Evolutionary conservation across 2,329 filamentous ascomycete species (phyloP).

Genomic region (Colletotrichum shisoi): DNA sequence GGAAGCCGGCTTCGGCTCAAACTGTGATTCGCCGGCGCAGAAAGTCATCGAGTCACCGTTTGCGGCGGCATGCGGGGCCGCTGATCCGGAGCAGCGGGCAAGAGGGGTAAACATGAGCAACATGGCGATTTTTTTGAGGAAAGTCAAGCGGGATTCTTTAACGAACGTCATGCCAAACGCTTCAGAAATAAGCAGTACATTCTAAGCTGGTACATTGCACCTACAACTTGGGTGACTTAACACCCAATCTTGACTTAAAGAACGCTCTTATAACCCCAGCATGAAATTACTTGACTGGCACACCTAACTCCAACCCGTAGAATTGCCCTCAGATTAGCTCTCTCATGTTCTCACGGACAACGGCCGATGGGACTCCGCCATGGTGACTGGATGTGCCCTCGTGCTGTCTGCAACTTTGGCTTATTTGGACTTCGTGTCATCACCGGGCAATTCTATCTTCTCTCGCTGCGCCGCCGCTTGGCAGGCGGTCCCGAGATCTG

Average conservation of each 20-base stretch:
- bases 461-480: slow-evolving; percentile 35
- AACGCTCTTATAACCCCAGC: not conserved
- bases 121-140: no score
- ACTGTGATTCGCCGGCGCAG: slow-evolving; percentile 32
- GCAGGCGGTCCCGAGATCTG: slow-evolving; percentile 30
- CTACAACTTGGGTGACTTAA: not conserved
- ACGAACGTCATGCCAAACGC: not conserved
- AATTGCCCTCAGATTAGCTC: slow-evolving; percentile 54
- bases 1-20: slow-evolving; percentile 5
- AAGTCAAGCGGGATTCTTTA: not conserved
- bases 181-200: not conserved
- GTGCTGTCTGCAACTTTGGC: slow-evolving; percentile 54
- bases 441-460: slow-evolving; percentile 45
- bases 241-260: not conserved
- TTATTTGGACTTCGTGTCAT: slow-evolving; percentile 51
- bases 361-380: slow-evolving; percentile 39
- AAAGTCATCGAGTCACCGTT: slow-evolving; percentile 38
- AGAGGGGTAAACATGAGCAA: no score
- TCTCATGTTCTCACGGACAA: slow-evolving; percentile 54
- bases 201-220: not conserved
- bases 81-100: not conserved
- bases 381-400: slow-evolving; percentile 36
- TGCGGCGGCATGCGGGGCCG: slow-evolving; percentile 13
- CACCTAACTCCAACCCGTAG: not conserved
- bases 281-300: not conserved